These are phyloP conservation scores for Rubia yunnanensis DNA, from an alignment of 257 asterid genomes.

Conservation along the genomic window DNA sequence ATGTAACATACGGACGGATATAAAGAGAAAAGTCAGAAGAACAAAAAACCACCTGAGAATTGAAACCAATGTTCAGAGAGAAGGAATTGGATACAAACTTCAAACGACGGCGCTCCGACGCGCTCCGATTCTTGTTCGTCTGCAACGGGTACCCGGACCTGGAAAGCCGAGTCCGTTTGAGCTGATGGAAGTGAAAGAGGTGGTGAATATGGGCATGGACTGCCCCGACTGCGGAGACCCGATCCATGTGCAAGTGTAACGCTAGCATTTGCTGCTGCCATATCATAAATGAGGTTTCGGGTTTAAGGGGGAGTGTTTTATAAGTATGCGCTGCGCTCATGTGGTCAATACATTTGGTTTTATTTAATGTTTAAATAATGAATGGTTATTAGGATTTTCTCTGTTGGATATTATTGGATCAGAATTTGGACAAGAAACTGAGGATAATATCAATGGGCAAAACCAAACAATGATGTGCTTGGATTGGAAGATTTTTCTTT, in stretches of 20 bases:
- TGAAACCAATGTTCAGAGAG: slow-evolving; percentile 60
- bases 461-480: background rate
- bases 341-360: background rate
- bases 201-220: slow-evolving; percentile 23
- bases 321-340: background rate
- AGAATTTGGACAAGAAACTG: slow-evolving; percentile 13
- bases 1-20: background rate
- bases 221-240: slow-evolving; percentile 19
- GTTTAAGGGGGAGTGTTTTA: background rate
- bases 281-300: slow-evolving; percentile 9
- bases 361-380: slow-evolving; percentile 2
- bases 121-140: slow-evolving; percentile 31
- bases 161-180: slow-evolving; percentile 27
- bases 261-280: slow-evolving; percentile 34
- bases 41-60: slow-evolving; percentile 49
- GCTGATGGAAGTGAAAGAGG: slow-evolving; percentile 13
- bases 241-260: slow-evolving; percentile 33
- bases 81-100: slow-evolving; percentile 47
- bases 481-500: background rate
- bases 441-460: slow-evolving; percentile 35
- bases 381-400: background rate
- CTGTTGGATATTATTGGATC: background rate
- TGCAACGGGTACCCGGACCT: slow-evolving; percentile 27
- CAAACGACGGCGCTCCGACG: slow-evolving; percentile 38
- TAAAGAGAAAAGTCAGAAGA: background rate